Evolutionary conservation across 306 rosid genomes (phyloP), one percentile per base, ranked within the genome.

Genomic region (Carpinus viminea): DNA sequence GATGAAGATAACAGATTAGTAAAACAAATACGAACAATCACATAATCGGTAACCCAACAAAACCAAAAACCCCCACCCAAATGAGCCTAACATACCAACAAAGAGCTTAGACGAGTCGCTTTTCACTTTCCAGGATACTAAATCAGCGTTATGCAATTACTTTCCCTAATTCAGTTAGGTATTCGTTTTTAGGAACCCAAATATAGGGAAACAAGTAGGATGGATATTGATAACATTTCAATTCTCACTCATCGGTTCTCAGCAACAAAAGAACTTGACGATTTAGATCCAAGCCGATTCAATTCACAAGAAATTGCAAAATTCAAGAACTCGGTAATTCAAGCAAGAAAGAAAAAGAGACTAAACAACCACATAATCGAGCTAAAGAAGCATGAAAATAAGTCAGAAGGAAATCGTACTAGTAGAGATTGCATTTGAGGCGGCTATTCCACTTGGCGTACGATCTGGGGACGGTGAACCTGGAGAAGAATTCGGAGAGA

Each of bases 371-470:
- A 38, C 0, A 12, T 4, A 21, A 26, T 12, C 4, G 38, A 12
- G 11, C 41, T 12, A 8, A 84, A n/a, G n/a, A 28, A 52, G 3
- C 34, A 24, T 0, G 11, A 70, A n/a, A 51, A 20, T 41, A 70
- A 56, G 11, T 8, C 2, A 26, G 17, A 52, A 2, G 12, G 15
- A 47, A n/a, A 45, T 62, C 80, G 77, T 87, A 96, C 99, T 96
- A 96, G 88, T 96, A 93, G 80, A 96, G 91, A 73, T 96, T 96
- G 99, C 99, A 96, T 88, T 96, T 96, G 89, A 96, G 91, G 79
- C 99, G 98, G 90, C 96, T 90, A 65, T 76, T 90, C 99, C 98
- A 96, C 81, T 93, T 93, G 83, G 93, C 45, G 34, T 80, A 90
- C 26, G 99, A 91, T 88, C 96, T 77, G 26, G 99, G 99, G 53